phyloP scores from a whole-genome alignment of 352 stramenopile genomes.

The Globisporangium takayamanum region DNA sequence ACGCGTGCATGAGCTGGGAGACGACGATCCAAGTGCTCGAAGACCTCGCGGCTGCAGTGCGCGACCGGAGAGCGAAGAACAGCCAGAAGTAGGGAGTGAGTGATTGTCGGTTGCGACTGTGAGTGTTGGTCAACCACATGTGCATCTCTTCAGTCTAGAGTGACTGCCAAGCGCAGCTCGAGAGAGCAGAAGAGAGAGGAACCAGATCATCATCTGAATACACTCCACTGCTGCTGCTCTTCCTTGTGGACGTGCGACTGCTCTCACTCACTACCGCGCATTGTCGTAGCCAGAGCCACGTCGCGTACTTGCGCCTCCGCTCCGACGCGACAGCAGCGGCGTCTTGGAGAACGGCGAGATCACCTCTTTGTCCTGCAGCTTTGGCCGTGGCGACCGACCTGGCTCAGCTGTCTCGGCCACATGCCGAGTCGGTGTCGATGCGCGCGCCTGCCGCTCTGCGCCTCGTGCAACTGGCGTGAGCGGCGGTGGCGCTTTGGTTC shows the following conservation, averaged over 20 bases:
- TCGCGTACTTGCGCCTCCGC: conserved; percentile 15
- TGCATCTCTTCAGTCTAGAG: no score
- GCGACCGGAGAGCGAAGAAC: conserved; percentile 56
- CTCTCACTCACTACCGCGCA: conserved; percentile 25
- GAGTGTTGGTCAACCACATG: background rate
- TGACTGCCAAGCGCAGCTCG: background rate
- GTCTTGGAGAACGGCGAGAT: conserved; percentile 72
- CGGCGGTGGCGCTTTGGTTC: background rate
- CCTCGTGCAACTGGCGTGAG: background rate
- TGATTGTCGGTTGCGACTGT: background rate
- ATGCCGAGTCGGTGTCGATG: conserved; percentile 13
- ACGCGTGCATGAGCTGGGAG: conserved; percentile 87
- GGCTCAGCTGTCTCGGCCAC: conserved; percentile 10
- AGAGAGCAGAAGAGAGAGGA: background rate
- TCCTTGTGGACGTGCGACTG: background rate
- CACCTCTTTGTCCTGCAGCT: conserved; percentile 17
- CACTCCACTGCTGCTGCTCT: background rate
- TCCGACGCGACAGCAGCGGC: conserved; percentile 44
- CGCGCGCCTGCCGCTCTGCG: conserved; percentile 8
- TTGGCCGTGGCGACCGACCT: conserved; percentile 38
- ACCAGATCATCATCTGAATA: background rate
- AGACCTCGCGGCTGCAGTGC: conserved; percentile 70
- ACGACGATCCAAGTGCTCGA: conserved; percentile 64
- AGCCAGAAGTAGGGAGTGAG: conserved; percentile 16
- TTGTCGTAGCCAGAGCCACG: conserved; percentile 54